Percentiles rank a stretch among this genome's conserved stretches.
These are phyloP conservation scores for Ogataea methanolica DNA, from an alignment of 805 yeast species.

Conservation along the genomic window DNA sequence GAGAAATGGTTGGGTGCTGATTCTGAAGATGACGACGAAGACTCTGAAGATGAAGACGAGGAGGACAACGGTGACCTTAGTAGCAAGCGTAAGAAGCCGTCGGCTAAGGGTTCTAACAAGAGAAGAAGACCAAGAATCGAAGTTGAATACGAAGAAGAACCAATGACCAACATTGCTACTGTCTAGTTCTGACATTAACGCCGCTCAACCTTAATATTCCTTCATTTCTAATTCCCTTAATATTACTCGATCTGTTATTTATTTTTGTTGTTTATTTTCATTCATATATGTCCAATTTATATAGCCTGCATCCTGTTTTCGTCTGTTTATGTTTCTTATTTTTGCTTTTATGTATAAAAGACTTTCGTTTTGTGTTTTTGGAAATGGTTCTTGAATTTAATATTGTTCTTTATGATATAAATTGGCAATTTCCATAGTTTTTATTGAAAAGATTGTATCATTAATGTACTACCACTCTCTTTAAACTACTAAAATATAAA, in stretches of 20 bases:
- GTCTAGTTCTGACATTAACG: not conserved
- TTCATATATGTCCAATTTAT: not conserved
- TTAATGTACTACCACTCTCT: too few relatives aligned
- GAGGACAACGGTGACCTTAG: constrained; percentile 30
- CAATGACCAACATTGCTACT: constrained; percentile 28
- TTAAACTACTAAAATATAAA: too few relatives aligned
- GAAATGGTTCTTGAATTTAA: too few relatives aligned
- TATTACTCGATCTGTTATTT: not conserved
- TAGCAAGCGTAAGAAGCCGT: constrained; percentile 11
- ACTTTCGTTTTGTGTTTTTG: too few relatives aligned
- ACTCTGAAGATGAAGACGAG: constrained; percentile 29
- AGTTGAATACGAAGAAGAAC: constrained; percentile 67
- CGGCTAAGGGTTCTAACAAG: constrained; percentile 37
- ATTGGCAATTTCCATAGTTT: too few relatives aligned
- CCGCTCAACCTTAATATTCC: too few relatives aligned
- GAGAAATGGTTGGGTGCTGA: constrained; percentile 67
- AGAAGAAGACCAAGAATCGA: constrained; percentile 55
- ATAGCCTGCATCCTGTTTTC: too few relatives aligned
- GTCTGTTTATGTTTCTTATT: too few relatives aligned
- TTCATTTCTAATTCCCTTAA: too few relatives aligned
- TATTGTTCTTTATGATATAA: too few relatives aligned
- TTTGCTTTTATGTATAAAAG: too few relatives aligned
- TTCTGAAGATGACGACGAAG: constrained; percentile 35
- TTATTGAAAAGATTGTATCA: too few relatives aligned
- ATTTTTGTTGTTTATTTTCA: not conserved